Conservation (phyloP, 345 rosid species). For the Moricandia arvensis region DNA sequence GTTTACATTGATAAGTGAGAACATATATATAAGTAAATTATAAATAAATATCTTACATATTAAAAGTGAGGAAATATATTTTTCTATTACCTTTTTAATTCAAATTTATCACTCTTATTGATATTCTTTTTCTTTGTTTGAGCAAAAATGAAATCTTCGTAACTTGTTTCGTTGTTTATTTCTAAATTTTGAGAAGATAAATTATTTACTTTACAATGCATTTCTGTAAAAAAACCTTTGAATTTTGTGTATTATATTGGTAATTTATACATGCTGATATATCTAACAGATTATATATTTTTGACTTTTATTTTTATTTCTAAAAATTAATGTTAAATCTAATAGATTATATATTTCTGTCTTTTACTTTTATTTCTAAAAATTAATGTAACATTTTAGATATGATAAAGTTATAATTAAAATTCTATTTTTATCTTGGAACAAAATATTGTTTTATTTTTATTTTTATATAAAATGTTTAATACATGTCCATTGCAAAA, state of each 20-base stretch:
- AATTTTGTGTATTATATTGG: too few relatives aligned
- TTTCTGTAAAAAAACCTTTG: background rate
- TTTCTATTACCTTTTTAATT: conserved; percentile 10
- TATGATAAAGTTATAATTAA: background rate
- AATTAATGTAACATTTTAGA: background rate
- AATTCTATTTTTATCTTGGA: too few relatives aligned
- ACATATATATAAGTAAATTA: background rate
- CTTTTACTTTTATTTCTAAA: background rate
- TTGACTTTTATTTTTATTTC: too few relatives aligned
- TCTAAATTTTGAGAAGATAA: too few relatives aligned
- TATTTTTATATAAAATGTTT: background rate
- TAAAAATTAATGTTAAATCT: too few relatives aligned
- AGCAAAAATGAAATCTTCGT: conserved; percentile 28
- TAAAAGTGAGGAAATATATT: background rate
- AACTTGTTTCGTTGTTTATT: too few relatives aligned
- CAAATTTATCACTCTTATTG: conserved; percentile 35
- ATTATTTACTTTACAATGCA: background rate
- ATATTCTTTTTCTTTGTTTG: conserved; percentile 31
- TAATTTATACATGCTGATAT: background rate
- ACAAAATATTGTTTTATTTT: background rate
- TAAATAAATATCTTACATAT: too few relatives aligned
- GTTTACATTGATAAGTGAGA: background rate
- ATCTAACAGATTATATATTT: too few relatives aligned
- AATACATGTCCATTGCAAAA: background rate
- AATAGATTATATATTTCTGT: background rate